Evolutionary conservation across 768 basidiomycete species (phyloP), one percentile per base, ranked within the genome.

Genomic region (Agrocybe praecox): DNA sequence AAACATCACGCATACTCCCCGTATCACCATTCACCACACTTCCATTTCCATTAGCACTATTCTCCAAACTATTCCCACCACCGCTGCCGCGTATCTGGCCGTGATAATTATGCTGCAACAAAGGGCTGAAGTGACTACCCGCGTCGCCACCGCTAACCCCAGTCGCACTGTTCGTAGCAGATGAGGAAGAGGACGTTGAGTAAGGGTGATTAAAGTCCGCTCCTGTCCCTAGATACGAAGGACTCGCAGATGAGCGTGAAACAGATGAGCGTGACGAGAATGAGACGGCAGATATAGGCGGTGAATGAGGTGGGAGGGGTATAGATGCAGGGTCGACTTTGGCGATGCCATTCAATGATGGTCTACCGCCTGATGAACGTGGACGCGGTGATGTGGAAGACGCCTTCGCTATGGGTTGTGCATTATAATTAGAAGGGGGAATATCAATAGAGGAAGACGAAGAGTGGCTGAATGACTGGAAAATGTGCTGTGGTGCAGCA

Each of bases 241-340:
- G 70, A 26, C 75, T 76, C 14, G 72, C 72, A 1, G 88, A 89
- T 1, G 89, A 91, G 18, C 74, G 82, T 2, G 90, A 91, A 12
- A 78, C 72, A 2, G 88, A 89, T 1, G 89, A 91, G n/a, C 74
- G 83, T 3, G 90, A 91, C n/a, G 90, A 92, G 62, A 87, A 81
- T 0, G 90, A 93, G 15, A 92, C 61, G 0, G 86, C 76, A 19
- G 90, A 92, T 24, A 78, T 74, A 1, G 90, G 86, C 14, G 90
- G 90, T 1, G 90, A 92, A 57, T 85, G 76, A 1, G 87, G 82
- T 2, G 87, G 85, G 4, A 87, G 69, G n/a, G 87, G 86, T 56
- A 87, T 78, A 1, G 75, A 72, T 15, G 76, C 63, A 9, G 86
- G 83, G 59, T 88, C 87, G 24, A 84, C 77, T 60, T 76, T 84